Conservation (phyloP, 345 rosid species). For the Arabidopsis thaliana region TAIR10.1 NC_003075.7:9322501-9323000, state of each 20-base stretch:
- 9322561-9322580: not conserved
- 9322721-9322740: not conserved
- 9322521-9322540: not conserved
- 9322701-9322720: not conserved
- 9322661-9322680: not conserved
- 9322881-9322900: not conserved
- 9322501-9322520: not conserved
- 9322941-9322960: not conserved
- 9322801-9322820: not conserved
- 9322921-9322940: not conserved
- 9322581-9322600: not conserved
- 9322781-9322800: slow-evolving; percentile 17
- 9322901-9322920: not conserved
- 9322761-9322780: slow-evolving; percentile 22
- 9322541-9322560: too few species aligned
- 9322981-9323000: slow-evolving; percentile 15
- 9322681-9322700: not conserved
- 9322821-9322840: slow-evolving; percentile 27
- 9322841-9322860: slow-evolving; percentile 16
- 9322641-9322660: too few species aligned
- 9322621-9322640: not conserved
- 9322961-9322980: slow-evolving; percentile 25
- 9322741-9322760: not conserved
- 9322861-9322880: slow-evolving; percentile 17
- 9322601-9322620: slow-evolving; percentile 2